Evolutionary conservation across 352 stramenopile species (phyloP).

Genomic region (Paralagenidium karlingii): DNA sequence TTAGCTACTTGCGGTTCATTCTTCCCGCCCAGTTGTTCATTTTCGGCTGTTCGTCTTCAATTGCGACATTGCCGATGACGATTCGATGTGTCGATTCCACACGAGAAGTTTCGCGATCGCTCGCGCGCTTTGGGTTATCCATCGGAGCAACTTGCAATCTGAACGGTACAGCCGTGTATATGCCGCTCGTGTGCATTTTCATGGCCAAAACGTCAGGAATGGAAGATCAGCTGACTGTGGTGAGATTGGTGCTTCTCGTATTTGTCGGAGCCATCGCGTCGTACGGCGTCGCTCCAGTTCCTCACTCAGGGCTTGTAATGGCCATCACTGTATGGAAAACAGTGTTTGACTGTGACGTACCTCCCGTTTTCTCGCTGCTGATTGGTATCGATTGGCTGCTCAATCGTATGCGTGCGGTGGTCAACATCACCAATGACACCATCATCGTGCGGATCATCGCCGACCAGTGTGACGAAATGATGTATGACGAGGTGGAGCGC

Average conservation of each 20-base stretch:
- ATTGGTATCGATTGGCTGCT: slow-evolving; percentile 63
- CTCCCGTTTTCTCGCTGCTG: slow-evolving; percentile 47
- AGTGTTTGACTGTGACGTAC: slow-evolving; percentile 41
- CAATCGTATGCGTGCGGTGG: slow-evolving; percentile 51
- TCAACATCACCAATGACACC: slow-evolving; percentile 79
- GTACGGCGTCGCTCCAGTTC: slow-evolving; percentile 56
- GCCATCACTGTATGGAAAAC: slow-evolving; percentile 68
- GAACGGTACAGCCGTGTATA: slow-evolving; percentile 65
- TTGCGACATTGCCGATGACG: slow-evolving; percentile 66
- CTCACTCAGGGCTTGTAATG: slow-evolving; percentile 61
- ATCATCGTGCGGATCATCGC: slow-evolving; percentile 69
- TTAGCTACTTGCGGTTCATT: slow-evolving; percentile 52
- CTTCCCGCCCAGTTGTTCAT: slow-evolving; percentile 66
- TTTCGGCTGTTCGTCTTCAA: slow-evolving; percentile 65
- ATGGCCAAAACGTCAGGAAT: slow-evolving; percentile 51
- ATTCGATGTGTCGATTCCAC: slow-evolving; percentile 60
- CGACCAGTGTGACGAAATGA: slow-evolving; percentile 49
- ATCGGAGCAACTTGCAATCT: slow-evolving; percentile 59
- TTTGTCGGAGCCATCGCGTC: slow-evolving; percentile 54
- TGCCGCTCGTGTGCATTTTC: slow-evolving; percentile 58
- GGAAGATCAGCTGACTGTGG: slow-evolving; percentile 27
- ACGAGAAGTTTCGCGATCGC: slow-evolving; percentile 37
- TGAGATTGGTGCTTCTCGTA: slow-evolving; percentile 48
- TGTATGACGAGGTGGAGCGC: not conserved
- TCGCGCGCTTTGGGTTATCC: slow-evolving; percentile 51